A percentile compares a stretch with the other conserved stretches of the same genome.
Conservation (phyloP, 768 basidiomycete species). For the Calocybe gangraenosa region DNA sequence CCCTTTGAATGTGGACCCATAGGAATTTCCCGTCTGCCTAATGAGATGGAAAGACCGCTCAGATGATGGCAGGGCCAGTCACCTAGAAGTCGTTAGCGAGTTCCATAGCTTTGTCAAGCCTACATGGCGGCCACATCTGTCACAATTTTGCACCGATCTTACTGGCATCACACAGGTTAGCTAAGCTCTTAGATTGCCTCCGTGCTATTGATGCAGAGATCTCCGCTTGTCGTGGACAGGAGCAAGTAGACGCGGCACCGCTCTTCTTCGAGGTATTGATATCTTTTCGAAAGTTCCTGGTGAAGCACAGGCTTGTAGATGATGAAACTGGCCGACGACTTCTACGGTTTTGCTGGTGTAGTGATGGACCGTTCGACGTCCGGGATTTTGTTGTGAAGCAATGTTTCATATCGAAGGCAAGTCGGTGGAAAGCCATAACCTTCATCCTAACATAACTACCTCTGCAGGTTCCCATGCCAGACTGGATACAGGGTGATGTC, state of each 20-base stretch:
- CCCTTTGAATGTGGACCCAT: constrained; percentile 4
- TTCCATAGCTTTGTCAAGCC: constrained; percentile 89
- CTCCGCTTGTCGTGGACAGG: constrained; percentile 35
- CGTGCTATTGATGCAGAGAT: background rate
- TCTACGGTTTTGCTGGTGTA: constrained; percentile 75
- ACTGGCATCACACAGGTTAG: constrained; percentile 93
- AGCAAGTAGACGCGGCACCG: constrained; percentile 77
- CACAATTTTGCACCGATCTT: constrained; percentile 78
- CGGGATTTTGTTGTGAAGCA: constrained; percentile 87
- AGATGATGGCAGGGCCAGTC: constrained; percentile 43
- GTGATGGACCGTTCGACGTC: constrained; percentile 80
- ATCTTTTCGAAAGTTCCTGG: constrained; percentile 63
- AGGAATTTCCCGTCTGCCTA: constrained; percentile 95
- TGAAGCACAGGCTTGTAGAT: constrained; percentile 67
- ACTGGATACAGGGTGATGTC: constrained; percentile 70
- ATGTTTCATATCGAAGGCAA: constrained; percentile 79
- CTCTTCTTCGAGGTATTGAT: constrained; percentile 66
- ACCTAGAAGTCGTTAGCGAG: constrained; percentile 69
- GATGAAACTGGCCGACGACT: constrained; percentile 49
- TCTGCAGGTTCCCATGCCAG: constrained; percentile 61
- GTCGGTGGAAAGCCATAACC: constrained; percentile 18
- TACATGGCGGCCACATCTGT: constrained; percentile 78
- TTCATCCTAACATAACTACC: background rate
- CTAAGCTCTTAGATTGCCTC: constrained; percentile 2
- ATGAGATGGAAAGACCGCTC: constrained; percentile 75